Evolutionary conservation across 75 land plant genomes (phyloP), one percentile per base, ranked within the genome.

Genomic region (Gnetum montanum): DNA sequence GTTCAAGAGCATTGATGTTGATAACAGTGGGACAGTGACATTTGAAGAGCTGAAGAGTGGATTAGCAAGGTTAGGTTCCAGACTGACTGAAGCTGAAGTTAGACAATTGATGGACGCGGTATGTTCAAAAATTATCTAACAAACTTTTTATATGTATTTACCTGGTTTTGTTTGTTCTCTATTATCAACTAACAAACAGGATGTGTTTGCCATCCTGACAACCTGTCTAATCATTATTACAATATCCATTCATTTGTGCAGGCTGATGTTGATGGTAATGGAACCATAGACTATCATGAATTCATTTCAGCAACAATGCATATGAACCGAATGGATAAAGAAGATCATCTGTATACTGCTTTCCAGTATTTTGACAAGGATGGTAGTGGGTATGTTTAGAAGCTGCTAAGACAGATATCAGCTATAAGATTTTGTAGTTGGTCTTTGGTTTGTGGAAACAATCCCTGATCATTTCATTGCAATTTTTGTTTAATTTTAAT

Each of bases 231-330:
- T 46, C 25, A 48, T n/a, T n/a, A n/a, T n/a, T n/a, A n/a, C n/a
- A 1, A 36, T 36, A 8, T 36, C 38, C 12, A 36, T 24, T 18
- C 34, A 18, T 25, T 16, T 12, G 8, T 65, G 15, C 74, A 87
- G 92, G 92, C 92, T 34, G 95, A 89, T 68, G 83, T 89, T 1
- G 90, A 89, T 74, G 91, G 95, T n/a, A 76, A 86, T 67, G 95
- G 95, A n/a, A 63, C 77, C 0, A 89, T 89, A 34, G 95, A 89
- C 46, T 85, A 85, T 73, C 68, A 73, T 36, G 86, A 86, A 33
- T 89, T 89, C 40, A 85, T 89, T 56, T 71, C 92, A 7, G 92
- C 92, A 3, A 87, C 92, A 43, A 84, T 89, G 81, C 83, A 89
- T 34, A 68, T 79, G 56, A 76, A 85, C 72, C 72, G 58, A 57